These are phyloP conservation scores for Colletotrichum musicola DNA, from an alignment of 2,329 filamentous ascomycete genomes.

Conservation along the genomic window DNA sequence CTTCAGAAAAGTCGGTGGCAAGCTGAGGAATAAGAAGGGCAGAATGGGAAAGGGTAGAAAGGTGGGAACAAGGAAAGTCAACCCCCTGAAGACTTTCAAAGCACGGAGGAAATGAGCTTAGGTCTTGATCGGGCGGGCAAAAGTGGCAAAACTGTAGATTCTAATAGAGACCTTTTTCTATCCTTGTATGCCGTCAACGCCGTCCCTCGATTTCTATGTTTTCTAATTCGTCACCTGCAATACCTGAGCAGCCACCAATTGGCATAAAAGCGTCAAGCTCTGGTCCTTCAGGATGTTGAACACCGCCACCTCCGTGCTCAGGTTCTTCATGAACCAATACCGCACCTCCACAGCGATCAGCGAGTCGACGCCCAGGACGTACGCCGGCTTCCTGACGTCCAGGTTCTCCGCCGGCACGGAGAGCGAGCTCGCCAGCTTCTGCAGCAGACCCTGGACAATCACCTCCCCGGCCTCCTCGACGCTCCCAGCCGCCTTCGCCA, in stretches of 20 bases:
- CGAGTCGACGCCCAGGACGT: constrained; percentile 24
- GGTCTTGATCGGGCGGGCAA: background rate
- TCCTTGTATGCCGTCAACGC: background rate
- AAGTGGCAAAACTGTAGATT: constrained; percentile 1
- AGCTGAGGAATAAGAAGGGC: constrained; percentile 62
- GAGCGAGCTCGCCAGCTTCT: constrained; percentile 16
- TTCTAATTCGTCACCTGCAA: background rate
- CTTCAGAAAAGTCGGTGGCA: constrained; percentile 66
- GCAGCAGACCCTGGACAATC: background rate
- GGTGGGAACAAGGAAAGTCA: constrained; percentile 73
- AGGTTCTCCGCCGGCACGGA: constrained; percentile 14
- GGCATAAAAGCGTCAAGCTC: constrained; percentile 11
- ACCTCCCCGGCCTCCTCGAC: constrained; percentile 8
- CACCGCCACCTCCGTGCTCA: constrained; percentile 4
- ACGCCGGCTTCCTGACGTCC: constrained; percentile 18
- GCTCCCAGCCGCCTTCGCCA: background rate
- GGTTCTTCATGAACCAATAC: constrained; percentile 23
- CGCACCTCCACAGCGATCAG: constrained; percentile 21
- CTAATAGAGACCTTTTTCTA: constrained; percentile 12
- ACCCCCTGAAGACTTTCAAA: constrained; percentile 93
- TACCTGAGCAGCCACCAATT: constrained; percentile 2
- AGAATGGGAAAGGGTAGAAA: constrained; percentile 55
- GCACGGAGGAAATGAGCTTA: constrained; percentile 62
- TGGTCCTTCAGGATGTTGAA: constrained; percentile 16
- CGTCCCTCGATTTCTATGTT: background rate